phyloP scores from a whole-genome alignment of 2,329 filamentous ascomycete genomes.

The Neodidymelliopsis sp. region DNA sequence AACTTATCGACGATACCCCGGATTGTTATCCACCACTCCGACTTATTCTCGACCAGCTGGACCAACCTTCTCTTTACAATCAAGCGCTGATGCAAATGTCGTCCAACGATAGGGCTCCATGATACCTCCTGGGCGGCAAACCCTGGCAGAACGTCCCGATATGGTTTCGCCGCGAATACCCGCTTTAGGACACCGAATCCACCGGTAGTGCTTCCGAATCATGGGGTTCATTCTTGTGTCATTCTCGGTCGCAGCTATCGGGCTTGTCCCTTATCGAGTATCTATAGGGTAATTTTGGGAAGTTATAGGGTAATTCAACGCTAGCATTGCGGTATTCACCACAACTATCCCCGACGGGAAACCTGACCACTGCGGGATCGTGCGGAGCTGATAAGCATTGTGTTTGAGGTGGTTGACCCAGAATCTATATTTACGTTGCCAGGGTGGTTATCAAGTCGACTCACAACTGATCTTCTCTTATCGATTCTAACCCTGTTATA shows the following conservation, averaged over 20 bases:
- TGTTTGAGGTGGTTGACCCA: constrained; percentile 9
- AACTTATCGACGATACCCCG: constrained; percentile 20
- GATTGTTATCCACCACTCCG: constrained; percentile 21
- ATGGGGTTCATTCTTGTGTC: constrained; percentile 35
- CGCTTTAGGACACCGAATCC: constrained; percentile 41
- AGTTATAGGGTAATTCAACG: constrained; percentile 49
- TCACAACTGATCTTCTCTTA: constrained; percentile 7
- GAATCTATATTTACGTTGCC: constrained; percentile 7
- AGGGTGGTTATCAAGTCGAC: constrained; percentile 8
- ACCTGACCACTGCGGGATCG: constrained; percentile 22
- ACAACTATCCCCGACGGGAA: constrained; percentile 21
- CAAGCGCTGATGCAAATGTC: constrained; percentile 22
- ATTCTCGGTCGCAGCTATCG: constrained; percentile 29
- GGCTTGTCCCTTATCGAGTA: constrained; percentile 38
- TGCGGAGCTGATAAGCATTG: constrained; percentile 36
- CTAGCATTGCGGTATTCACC: constrained; percentile 22
- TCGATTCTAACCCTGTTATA: too few species aligned
- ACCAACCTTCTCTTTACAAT: constrained; percentile 27
- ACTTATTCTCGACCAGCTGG: constrained; percentile 29
- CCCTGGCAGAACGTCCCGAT: constrained; percentile 32
- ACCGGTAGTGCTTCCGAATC: constrained; percentile 23
- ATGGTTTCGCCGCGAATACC: constrained; percentile 38
- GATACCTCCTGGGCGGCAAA: constrained; percentile 21
- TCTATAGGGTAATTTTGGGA: constrained; percentile 44
- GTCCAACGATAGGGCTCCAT: constrained; percentile 26